Evolutionary conservation across 1,139 yeast species (phyloP).

Genomic region (Sugiyamaella novakii): DNA sequence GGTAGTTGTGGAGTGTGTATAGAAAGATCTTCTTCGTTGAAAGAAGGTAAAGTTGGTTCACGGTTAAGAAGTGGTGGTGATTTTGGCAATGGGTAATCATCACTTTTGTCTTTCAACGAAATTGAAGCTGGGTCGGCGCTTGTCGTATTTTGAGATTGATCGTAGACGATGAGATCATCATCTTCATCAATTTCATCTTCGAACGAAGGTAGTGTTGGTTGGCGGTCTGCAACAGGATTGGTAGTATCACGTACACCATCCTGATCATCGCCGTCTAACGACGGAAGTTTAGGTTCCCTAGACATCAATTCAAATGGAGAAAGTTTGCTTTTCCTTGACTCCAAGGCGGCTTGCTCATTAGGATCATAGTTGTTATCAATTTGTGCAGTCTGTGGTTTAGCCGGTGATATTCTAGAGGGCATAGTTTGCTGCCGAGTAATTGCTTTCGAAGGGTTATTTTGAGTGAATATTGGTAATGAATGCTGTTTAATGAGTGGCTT

Average conservation of each 20-base stretch:
- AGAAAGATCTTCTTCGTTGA: conserved; percentile 4
- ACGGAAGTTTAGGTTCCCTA: conserved; percentile 12
- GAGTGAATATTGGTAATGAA: not conserved
- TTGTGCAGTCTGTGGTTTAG: not conserved
- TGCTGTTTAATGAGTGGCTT: conserved; percentile 4
- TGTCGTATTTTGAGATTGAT: too few species aligned
- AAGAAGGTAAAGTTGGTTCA: conserved; percentile 6
- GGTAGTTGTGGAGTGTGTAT: conserved; percentile 4
- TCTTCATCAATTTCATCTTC: not conserved
- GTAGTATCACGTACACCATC: not conserved
- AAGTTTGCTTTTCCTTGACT: conserved; percentile 12
- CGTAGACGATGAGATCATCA: too few species aligned
- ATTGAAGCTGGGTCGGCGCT: not conserved
- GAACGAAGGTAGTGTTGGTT: conserved; percentile 4
- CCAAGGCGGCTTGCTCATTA: not conserved
- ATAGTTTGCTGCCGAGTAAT: not conserved
- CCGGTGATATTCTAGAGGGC: not conserved
- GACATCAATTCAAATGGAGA: conserved; percentile 4
- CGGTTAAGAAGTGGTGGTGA: not conserved
- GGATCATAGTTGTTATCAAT: not conserved
- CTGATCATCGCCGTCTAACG: not conserved
- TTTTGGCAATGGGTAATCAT: not conserved
- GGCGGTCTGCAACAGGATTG: not conserved
- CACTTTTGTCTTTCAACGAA: not conserved
- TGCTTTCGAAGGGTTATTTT: not conserved